Evolutionary conservation across 163 green algal species (phyloP).

Genomic region (Chloroidium sp.): DNA sequence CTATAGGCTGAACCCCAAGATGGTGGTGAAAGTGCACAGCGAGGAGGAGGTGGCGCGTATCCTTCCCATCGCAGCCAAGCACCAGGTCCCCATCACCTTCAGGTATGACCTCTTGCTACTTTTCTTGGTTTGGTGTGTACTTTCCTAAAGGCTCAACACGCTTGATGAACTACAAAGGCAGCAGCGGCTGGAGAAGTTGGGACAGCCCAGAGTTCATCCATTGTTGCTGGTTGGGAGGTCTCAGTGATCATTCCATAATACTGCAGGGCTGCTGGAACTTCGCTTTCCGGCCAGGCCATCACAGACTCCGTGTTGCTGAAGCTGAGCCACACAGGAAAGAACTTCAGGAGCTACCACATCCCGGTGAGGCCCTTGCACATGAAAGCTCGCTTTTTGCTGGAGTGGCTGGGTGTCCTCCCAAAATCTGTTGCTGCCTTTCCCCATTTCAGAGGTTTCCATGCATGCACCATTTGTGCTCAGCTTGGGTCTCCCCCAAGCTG

Average conservation of each 20-base stretch:
- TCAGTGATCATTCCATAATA: no score
- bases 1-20: slow-evolving; percentile 90
- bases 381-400: no score
- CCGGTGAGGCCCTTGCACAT: slow-evolving; percentile 46
- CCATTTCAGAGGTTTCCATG: background rate
- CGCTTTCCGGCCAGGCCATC: slow-evolving; percentile 87
- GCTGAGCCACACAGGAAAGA: slow-evolving; percentile 89
- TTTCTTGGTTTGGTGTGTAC: no score
- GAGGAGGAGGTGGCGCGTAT: slow-evolving; percentile 80
- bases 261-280: slow-evolving; percentile 79
- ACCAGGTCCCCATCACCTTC: slow-evolving; percentile 90
- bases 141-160: no score
- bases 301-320: slow-evolving; percentile 95
- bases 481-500: no score
- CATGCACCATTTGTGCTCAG: background rate
- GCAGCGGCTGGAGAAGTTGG: no score
- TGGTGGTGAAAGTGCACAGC: slow-evolving; percentile 81
- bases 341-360: slow-evolving; percentile 88
- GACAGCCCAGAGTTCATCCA: no score
- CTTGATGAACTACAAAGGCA: no score
- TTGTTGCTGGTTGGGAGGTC: no score
- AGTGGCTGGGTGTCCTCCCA: no score
- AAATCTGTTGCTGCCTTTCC: no score
- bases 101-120: background rate
- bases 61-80: slow-evolving; percentile 75